Conservation (phyloP, 305 asterid genomes). For the Petunia hybrid region DNA sequence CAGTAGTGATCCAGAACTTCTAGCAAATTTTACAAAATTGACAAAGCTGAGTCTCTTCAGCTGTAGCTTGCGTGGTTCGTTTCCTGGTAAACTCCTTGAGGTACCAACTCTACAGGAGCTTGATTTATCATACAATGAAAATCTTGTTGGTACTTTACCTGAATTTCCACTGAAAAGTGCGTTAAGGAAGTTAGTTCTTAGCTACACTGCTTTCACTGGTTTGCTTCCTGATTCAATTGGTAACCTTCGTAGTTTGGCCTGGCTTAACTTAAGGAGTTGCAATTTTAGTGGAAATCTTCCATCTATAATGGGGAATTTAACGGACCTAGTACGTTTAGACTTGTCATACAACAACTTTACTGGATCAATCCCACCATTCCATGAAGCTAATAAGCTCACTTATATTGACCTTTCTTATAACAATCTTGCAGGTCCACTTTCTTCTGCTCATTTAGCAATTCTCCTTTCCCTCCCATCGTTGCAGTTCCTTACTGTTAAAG, state of each 20-base stretch:
- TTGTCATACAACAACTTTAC: conserved; percentile 19
- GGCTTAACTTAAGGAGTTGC: conserved; percentile 29
- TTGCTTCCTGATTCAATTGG: conserved; percentile 33
- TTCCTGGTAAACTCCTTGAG: conserved; percentile 37
- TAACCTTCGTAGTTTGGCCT: conserved; percentile 24
- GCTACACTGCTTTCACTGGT: conserved; percentile 29
- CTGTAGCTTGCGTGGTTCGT: conserved; percentile 31
- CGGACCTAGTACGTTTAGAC: conserved; percentile 9
- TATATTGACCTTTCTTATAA: conserved; percentile 23
- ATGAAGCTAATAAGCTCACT: conserved; percentile 26
- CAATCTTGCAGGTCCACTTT: conserved; percentile 22
- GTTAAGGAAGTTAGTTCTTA: conserved; percentile 21
- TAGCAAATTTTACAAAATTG: conserved; percentile 51
- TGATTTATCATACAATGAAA: background rate
- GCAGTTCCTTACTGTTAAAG: background rate
- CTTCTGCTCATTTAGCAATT: conserved; percentile 3
- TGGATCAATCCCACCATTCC: conserved; percentile 34
- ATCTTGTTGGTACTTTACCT: conserved; percentile 28
- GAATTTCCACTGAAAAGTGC: conserved; percentile 27
- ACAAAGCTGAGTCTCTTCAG: conserved; percentile 46
- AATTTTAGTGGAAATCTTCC: conserved; percentile 36
- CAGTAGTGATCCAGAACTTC: conserved; percentile 41
- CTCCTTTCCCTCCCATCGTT: conserved; percentile 35
- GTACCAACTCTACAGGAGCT: conserved; percentile 34
- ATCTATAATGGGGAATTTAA: conserved; percentile 19